Percentiles rank a stretch among this genome's conserved stretches.
These are phyloP conservation scores for Cadophora sp. DNA, from an alignment of 2,329 filamentous ascomycete species.

Conservation along the genomic window DNA sequence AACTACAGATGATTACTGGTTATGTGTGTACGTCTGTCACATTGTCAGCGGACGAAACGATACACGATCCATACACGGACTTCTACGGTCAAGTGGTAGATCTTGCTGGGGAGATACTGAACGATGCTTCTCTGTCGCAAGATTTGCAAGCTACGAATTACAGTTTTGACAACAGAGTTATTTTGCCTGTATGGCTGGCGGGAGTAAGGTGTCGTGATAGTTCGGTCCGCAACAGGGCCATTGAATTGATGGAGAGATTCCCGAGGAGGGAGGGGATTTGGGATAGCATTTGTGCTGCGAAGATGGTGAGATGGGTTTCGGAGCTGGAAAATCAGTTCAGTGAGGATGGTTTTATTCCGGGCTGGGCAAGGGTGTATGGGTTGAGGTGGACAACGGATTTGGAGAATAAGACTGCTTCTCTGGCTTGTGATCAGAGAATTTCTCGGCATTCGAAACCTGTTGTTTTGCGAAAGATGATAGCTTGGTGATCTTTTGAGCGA, in stretches of 20 bases:
- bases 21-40: background rate
- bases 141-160: constrained; percentile 47
- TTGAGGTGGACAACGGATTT: constrained; percentile 17
- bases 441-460: background rate
- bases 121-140: background rate
- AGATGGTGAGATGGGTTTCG: constrained; percentile 25
- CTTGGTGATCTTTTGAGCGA: background rate
- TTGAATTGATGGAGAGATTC: constrained; percentile 63
- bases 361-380: constrained; percentile 23
- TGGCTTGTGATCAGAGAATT: constrained; percentile 21
- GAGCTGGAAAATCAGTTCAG: constrained; percentile 22
- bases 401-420: constrained; percentile 17
- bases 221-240: constrained; percentile 60
- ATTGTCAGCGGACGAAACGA: background rate
- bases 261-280: constrained; percentile 69
- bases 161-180: constrained; percentile 65
- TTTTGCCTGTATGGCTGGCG: constrained; percentile 67
- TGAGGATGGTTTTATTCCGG: constrained; percentile 14
- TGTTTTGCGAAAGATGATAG: background rate
- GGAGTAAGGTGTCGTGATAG: constrained; percentile 68
- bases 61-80: background rate
- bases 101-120: constrained; percentile 15
- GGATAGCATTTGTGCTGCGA: constrained; percentile 49
- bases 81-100: constrained; percentile 8
- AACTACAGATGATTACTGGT: background rate